phyloP scores from a whole-genome alignment of 1,284 basidiomycete species.

The Nidula niveotomentosa region DNA sequence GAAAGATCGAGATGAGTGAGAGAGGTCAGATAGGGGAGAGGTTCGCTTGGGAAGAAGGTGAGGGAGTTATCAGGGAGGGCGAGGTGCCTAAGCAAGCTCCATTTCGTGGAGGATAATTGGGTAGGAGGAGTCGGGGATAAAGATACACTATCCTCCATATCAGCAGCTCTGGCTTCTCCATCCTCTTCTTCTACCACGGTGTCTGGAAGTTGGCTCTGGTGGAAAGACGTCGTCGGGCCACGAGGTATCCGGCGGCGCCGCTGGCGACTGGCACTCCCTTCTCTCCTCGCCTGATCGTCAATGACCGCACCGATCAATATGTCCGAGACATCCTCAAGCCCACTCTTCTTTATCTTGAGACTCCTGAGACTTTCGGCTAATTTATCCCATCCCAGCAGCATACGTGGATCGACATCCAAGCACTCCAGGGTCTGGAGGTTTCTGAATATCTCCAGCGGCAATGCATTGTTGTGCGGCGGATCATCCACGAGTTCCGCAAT shows the following conservation, averaged over 20 bases:
- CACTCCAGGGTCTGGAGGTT: slow-evolving; percentile 76
- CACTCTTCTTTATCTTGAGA: slow-evolving; percentile 75
- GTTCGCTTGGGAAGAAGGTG: slow-evolving; percentile 77
- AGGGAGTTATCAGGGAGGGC: slow-evolving; percentile 82
- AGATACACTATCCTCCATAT: slow-evolving; percentile 17
- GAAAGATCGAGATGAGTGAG: slow-evolving; percentile 90
- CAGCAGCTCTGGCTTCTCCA: slow-evolving; percentile 20
- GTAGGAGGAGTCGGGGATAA: slow-evolving; percentile 28
- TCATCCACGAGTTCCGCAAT: slow-evolving; percentile 75
- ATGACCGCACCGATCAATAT: slow-evolving; percentile 77
- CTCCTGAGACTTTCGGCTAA: slow-evolving; percentile 72
- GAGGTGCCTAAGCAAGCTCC: slow-evolving; percentile 78
- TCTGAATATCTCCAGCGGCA: slow-evolving; percentile 85
- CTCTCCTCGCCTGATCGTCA: slow-evolving; percentile 68
- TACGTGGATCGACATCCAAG: slow-evolving; percentile 80
- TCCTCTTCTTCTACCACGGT: slow-evolving; percentile 61
- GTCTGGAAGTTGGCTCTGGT: slow-evolving; percentile 51
- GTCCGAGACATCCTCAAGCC: slow-evolving; percentile 82
- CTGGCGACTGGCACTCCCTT: slow-evolving; percentile 48
- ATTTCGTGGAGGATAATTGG: slow-evolving; percentile 64
- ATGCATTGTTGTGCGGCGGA: slow-evolving; percentile 69
- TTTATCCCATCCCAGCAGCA: slow-evolving; percentile 84
- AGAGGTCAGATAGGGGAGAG: slow-evolving; percentile 71
- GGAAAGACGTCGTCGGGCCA: slow-evolving; percentile 48
- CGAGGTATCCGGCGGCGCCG: slow-evolving; percentile 43